Conservation (phyloP, 2,329 filamentous ascomycete genomes). For the Phialophora chinensis region DNA sequence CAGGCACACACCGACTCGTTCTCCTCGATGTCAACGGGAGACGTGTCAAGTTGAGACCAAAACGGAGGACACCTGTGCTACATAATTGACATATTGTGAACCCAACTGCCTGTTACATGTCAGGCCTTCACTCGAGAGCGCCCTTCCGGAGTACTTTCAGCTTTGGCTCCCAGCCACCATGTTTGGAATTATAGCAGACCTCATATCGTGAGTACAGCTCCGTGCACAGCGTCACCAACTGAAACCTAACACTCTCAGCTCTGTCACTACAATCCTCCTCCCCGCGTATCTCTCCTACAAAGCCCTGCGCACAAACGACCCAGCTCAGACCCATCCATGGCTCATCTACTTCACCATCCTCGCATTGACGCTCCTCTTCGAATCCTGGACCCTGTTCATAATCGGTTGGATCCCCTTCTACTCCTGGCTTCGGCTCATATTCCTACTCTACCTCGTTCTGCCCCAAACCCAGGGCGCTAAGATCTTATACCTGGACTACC, state of each 20-base stretch:
- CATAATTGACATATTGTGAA: not conserved
- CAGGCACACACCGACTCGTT: conserved; percentile 13
- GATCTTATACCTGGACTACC: conserved; percentile 79
- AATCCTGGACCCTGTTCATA: conserved; percentile 87
- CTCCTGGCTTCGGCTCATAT: conserved; percentile 82
- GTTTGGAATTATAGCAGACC: conserved; percentile 78
- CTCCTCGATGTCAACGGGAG: not conserved
- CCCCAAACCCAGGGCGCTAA: conserved; percentile 95
- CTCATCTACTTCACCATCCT: conserved; percentile 99
- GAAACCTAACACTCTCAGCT: conserved; percentile 59
- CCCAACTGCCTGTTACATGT: conserved; percentile 14
- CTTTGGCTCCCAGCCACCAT: conserved; percentile 53
- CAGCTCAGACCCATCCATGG: conserved; percentile 91
- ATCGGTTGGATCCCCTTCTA: conserved; percentile 93
- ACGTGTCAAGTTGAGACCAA: conserved; percentile 11
- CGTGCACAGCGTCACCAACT: conserved; percentile 25
- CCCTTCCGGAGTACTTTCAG: not conserved
- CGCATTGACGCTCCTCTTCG: conserved; percentile 77
- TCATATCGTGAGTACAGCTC: conserved; percentile 70
- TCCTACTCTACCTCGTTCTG: conserved; percentile 93
- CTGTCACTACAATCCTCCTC: conserved; percentile 86
- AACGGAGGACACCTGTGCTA: conserved; percentile 17
- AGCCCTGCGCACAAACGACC: conserved; percentile 89
- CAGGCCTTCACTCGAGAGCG: not conserved
- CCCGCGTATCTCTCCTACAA: conserved; percentile 98